phyloP scores from a whole-genome alignment of 1,284 basidiomycete genomes.

The Apiotrichum brassicae region DNA sequence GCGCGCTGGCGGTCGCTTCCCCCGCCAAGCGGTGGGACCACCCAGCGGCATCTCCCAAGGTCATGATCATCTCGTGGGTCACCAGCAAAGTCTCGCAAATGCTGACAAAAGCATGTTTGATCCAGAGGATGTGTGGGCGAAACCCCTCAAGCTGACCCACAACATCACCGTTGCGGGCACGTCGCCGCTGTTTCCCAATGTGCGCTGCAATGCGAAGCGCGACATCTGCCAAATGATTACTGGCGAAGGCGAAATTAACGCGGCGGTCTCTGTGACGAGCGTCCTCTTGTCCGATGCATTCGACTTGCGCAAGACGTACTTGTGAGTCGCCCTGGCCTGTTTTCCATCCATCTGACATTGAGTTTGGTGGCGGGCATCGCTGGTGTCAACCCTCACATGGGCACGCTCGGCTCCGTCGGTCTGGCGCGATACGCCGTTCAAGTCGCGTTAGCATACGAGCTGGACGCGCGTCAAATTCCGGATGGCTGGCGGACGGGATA shows the following conservation, averaged over 20 bases:
- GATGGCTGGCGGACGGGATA: constrained; percentile 50
- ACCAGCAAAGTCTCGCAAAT: too few relatives aligned
- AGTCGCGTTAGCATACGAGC: constrained; percentile 50
- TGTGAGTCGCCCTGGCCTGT: too few relatives aligned
- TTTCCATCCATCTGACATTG: too few relatives aligned
- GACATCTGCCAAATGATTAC: constrained; percentile 47
- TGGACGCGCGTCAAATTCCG: constrained; percentile 51
- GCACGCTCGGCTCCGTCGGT: constrained; percentile 49
- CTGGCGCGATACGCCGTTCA: constrained; percentile 52
- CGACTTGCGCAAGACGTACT: constrained; percentile 51
- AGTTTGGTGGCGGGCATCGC: constrained; percentile 50
- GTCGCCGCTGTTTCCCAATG: constrained; percentile 50
- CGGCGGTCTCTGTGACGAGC: constrained; percentile 45
- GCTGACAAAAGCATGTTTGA: constrained; percentile 44
- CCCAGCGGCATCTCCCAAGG: too few relatives aligned
- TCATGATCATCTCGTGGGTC: too few relatives aligned
- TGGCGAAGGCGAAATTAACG: constrained; percentile 52
- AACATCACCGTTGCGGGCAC: constrained; percentile 49
- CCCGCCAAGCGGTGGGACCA: too few relatives aligned
- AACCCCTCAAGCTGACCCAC: constrained; percentile 33
- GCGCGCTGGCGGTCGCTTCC: too few relatives aligned
- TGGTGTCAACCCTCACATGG: constrained; percentile 49
- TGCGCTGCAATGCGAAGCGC: constrained; percentile 47
- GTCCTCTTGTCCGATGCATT: constrained; percentile 42
- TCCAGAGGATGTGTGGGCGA: constrained; percentile 43